phyloP scores from a whole-genome alignment of 331 rosid species.

The Saraca asoca region DNA sequence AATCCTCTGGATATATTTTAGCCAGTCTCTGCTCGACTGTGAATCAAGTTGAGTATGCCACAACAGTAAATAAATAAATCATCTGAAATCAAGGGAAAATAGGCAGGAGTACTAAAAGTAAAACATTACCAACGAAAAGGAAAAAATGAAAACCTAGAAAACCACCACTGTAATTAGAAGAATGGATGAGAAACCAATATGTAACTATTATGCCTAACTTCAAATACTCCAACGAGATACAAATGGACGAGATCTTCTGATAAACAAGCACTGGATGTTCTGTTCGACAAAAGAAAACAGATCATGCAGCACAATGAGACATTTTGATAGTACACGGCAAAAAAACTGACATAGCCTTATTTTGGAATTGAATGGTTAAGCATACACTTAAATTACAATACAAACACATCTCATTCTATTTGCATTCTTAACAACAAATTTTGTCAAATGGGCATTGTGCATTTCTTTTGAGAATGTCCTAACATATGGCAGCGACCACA shows the following conservation, averaged over 20 bases:
- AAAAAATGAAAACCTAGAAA: too few relatives aligned
- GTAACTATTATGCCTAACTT: too few relatives aligned
- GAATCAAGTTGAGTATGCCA: too few relatives aligned
- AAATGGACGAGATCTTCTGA: conserved; percentile 9
- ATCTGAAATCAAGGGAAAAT: too few relatives aligned
- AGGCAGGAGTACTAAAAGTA: too few relatives aligned
- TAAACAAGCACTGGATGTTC: conserved; percentile 1
- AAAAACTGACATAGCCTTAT: conserved; percentile 46
- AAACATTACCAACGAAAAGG: too few relatives aligned
- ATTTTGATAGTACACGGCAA: conserved; percentile 34
- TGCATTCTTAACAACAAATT: conserved; percentile 42
- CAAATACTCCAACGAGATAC: conserved; percentile 24
- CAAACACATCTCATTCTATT: conserved; percentile 53
- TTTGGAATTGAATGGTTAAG: conserved; percentile 48
- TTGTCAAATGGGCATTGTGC: conserved; percentile 69
- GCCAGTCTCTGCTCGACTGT: too few relatives aligned
- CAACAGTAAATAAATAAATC: too few relatives aligned
- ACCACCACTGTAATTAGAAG: too few relatives aligned
- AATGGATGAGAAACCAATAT: too few relatives aligned
- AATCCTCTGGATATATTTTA: too few relatives aligned
- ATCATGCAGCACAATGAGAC: conserved; percentile 19
- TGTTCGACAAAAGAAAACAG: conserved; percentile 22
- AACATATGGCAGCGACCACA: conserved; percentile 98
- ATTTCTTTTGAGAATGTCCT: conserved; percentile 97
- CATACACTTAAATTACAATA: conserved; percentile 60